Conservation (phyloP, 306 rosid species). For the Urtica urens region DNA sequence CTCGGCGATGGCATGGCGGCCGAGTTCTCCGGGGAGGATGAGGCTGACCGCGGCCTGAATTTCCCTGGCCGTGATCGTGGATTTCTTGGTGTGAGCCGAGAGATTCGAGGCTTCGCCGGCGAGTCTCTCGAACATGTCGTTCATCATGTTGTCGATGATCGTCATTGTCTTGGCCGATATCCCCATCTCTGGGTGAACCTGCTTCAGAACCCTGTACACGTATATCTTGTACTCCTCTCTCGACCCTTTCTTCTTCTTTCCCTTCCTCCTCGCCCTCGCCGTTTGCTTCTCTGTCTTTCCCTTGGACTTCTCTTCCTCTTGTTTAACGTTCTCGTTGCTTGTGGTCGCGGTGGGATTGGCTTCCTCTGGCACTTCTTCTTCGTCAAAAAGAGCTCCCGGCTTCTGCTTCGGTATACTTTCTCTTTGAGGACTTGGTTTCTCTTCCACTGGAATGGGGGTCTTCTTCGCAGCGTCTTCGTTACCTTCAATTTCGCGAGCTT, state of each 20-base stretch:
- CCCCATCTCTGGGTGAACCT: conserved; percentile 70
- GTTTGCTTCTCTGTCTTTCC: not conserved
- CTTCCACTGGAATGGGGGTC: not conserved
- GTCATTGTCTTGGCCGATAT: conserved; percentile 50
- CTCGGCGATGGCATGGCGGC: conserved; percentile 64
- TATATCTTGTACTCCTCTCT: conserved; percentile 54
- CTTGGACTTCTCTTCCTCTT: not conserved
- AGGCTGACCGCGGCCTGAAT: conserved; percentile 60
- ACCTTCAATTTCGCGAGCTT: not conserved
- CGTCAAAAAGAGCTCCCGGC: conserved; percentile 8
- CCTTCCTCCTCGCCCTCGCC: not conserved
- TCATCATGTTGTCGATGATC: conserved; percentile 52
- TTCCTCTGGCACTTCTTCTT: conserved; percentile 5
- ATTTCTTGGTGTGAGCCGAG: conserved; percentile 23
- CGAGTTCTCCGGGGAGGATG: conserved; percentile 53
- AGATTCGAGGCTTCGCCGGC: conserved; percentile 47
- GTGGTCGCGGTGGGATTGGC: not conserved
- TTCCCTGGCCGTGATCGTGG: conserved; percentile 43
- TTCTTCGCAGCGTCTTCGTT: conserved; percentile 5
- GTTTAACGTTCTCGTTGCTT: not conserved
- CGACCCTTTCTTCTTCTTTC: conserved; percentile 18
- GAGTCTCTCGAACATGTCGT: conserved; percentile 72
- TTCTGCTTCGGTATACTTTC: too few relatives aligned
- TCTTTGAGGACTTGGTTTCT: not conserved
- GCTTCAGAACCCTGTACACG: conserved; percentile 51